phyloP scores from a whole-genome alignment of 129 eudicot species.

The Flaveria bidentis region DNA sequence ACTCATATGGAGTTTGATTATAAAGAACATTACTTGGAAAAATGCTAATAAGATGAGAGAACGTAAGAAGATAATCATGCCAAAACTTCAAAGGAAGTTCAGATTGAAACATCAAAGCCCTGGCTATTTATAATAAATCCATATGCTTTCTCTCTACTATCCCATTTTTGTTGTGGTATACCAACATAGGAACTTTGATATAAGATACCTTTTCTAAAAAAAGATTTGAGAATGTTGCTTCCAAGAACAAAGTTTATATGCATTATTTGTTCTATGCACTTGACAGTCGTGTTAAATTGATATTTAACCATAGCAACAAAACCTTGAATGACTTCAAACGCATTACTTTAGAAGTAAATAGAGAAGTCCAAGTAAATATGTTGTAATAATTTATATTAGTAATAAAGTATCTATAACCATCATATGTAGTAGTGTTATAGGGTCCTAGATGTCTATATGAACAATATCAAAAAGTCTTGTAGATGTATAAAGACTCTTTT shows the following conservation, averaged over 20 bases:
- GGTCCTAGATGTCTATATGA: not conserved
- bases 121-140: not conserved
- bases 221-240: not conserved
- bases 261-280: not conserved
- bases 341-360: not conserved
- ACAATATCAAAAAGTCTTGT: not conserved
- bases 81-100: not conserved
- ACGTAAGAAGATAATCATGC: not conserved
- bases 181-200: not conserved
- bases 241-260: not conserved
- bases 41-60: not conserved
- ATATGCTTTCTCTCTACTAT: not conserved
- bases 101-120: not conserved
- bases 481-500: not conserved
- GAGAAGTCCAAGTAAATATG: not conserved
- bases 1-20: not conserved
- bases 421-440: not conserved
- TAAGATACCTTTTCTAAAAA: not conserved
- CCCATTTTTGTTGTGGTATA: not conserved
- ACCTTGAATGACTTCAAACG: not conserved
- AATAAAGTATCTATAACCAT: not conserved
- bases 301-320: not conserved
- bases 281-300: no score
- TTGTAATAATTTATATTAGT: not conserved
- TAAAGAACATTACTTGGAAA: not conserved